phyloP scores from a whole-genome alignment of 2,329 filamentous ascomycete species.

The Tolypocladium endophyticum region DNA sequence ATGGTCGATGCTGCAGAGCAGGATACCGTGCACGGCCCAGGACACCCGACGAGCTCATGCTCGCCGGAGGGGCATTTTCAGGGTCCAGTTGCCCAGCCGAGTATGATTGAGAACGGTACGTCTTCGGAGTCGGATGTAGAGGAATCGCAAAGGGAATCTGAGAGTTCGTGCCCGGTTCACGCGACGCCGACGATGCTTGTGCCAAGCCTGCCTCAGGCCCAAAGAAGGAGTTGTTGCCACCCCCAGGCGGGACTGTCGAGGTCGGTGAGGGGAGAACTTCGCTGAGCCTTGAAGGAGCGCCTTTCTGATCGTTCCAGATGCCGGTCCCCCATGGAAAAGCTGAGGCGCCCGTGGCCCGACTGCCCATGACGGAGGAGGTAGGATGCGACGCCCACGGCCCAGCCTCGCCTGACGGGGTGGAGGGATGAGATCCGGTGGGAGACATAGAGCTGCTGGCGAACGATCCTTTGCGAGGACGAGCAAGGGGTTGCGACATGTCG shows the following conservation, averaged over 20 bases:
- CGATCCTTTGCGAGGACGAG: slow-evolving; percentile 63
- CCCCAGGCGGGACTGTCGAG: slow-evolving; percentile 41
- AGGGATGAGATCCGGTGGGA: slow-evolving; percentile 69
- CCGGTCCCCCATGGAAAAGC: slow-evolving; percentile 65
- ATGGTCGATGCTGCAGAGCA: slow-evolving; percentile 70
- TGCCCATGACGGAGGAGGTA: slow-evolving; percentile 30
- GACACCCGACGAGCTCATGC: slow-evolving; percentile 35
- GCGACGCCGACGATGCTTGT: slow-evolving; percentile 40
- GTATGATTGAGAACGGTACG: slow-evolving; percentile 91
- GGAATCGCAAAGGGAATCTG: slow-evolving; percentile 83
- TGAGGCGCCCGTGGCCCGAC: slow-evolving; percentile 35
- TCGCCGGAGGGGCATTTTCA: slow-evolving; percentile 36
- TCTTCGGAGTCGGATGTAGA: slow-evolving; percentile 81
- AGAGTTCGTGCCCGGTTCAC: slow-evolving; percentile 42
- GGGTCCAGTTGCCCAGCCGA: slow-evolving; percentile 84
- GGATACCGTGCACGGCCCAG: slow-evolving; percentile 49
- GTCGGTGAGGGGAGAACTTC: slow-evolving; percentile 70
- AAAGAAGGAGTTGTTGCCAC: slow-evolving; percentile 35
- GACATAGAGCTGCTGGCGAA: slow-evolving; percentile 69
- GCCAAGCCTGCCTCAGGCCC: slow-evolving; percentile 31
- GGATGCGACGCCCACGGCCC: slow-evolving; percentile 46
- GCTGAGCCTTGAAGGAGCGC: slow-evolving; percentile 61
- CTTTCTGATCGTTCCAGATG: slow-evolving; percentile 82
- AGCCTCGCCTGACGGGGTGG: slow-evolving; percentile 61
- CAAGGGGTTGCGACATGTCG: slow-evolving; percentile 57